Percentiles rank a stretch among this genome's conserved stretches.
Conservation (phyloP, 371 early-diverging fungal species). For the Mucor plumbeus region DNA sequence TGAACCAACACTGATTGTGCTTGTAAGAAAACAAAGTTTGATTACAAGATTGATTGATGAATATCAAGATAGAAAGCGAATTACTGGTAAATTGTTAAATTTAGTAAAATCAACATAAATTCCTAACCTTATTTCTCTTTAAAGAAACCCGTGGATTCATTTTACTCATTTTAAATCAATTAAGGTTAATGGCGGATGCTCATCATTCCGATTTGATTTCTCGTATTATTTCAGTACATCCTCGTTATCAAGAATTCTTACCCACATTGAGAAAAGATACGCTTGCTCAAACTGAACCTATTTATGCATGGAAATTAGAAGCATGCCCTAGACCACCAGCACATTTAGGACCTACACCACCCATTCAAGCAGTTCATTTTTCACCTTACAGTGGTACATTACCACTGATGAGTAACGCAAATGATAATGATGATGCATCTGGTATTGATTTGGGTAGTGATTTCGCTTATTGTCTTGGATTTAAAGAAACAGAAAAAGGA, state of each 20-base stretch:
- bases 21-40: slow-evolving; percentile 39
- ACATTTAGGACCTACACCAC: slow-evolving; percentile 52
- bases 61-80: slow-evolving; percentile 29
- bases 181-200: slow-evolving; percentile 45
- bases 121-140: not conserved
- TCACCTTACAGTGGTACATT: slow-evolving; percentile 44
- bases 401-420: slow-evolving; percentile 37
- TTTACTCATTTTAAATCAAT: slow-evolving; percentile 44
- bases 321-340: slow-evolving; percentile 52
- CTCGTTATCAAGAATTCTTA: slow-evolving; percentile 36
- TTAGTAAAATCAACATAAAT: not conserved
- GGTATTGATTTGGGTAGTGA: slow-evolving; percentile 51
- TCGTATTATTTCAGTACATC: slow-evolving; percentile 29
- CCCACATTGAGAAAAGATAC: slow-evolving; percentile 48
- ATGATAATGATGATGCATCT: slow-evolving; percentile 25
- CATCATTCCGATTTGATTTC: slow-evolving; percentile 30
- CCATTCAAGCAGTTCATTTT: slow-evolving; percentile 40
- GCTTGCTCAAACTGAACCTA: slow-evolving; percentile 36
- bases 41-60: slow-evolving; percentile 42
- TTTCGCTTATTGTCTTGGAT: slow-evolving; percentile 53
- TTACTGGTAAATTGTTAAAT: slow-evolving; percentile 31
- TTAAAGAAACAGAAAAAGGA: slow-evolving; percentile 32
- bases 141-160: slow-evolving; percentile 45
- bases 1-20: slow-evolving; percentile 26
- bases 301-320: slow-evolving; percentile 44